Evolutionary conservation across 2,329 filamentous ascomycete genomes (phyloP), one percentile per base, ranked within the genome.

Genomic region (Ceratocystiopsis sp.): DNA sequence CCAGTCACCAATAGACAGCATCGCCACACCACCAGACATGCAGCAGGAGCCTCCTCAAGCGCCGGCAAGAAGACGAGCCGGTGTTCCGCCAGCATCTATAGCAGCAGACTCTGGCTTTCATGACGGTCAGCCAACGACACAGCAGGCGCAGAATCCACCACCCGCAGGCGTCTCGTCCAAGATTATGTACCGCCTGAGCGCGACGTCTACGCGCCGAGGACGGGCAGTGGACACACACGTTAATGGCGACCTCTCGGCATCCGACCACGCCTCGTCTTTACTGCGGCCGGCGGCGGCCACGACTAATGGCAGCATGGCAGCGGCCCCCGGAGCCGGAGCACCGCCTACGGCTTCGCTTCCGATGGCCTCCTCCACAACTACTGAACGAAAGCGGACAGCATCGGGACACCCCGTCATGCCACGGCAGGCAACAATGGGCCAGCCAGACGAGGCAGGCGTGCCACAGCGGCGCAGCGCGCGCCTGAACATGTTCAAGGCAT

Each of bases 351-450:
- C 64, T 16, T 55, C 48, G 38, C 43, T 61, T 49, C 25, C 25
- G 25, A 29, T 29, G 25, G 25, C 25, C 9, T 51, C 65, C 48
- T 48, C 59, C 15, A 58, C 68, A 17, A 66, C 63, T 4, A 61
- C 68, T 14, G 83, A 87, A 47, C 76, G 86, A 57, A 96, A 95
- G 63, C 77, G 89, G 51, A 95, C 86, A 1, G 74, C 93, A n/a
- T 94, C 89, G 36, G 89, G 89, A 4, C 84, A 93, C 51, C 72
- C 71, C 14, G 73, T 72, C 40, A 71, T 60, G 48, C 64, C 65
- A 40, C 63, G 60, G 49, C 69, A 64, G 38, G 73, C 71, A 41
- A 58, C 61, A 5, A 70, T 76, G 47, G 80, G 84, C 51, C 71
- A 71, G 42, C 58, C 61, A 4, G 71, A 78, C 47, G 81, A 85